phyloP scores from a whole-genome alignment of 1,284 basidiomycete genomes.

The Apiotrichum gracile region DNA sequence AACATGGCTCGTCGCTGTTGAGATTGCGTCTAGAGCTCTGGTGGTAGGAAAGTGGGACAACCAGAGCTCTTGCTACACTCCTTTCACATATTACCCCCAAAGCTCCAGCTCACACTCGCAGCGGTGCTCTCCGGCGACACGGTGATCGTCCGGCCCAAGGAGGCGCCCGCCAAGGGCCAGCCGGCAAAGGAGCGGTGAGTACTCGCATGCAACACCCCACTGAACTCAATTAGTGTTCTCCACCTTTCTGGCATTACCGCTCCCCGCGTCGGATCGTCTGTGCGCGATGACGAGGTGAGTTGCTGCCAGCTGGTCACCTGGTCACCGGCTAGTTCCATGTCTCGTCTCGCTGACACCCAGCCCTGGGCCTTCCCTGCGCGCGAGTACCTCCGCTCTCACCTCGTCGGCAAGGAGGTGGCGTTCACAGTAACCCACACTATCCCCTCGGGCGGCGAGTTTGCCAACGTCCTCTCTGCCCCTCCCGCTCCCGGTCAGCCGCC shows the following conservation, averaged over 20 bases:
- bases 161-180: conserved; percentile 70
- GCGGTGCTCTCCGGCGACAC: conserved; percentile 85
- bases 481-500: conserved; percentile 45
- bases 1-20: too few species aligned
- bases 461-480: conserved; percentile 42
- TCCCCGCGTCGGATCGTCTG: conserved; percentile 70
- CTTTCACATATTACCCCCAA: not conserved
- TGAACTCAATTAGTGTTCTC: conserved; percentile 56
- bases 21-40: too few species aligned
- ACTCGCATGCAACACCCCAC: not conserved
- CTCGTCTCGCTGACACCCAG: too few species aligned
- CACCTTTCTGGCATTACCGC: conserved; percentile 78
- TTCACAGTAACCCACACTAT: conserved; percentile 44
- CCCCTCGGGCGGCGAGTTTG: conserved; percentile 42
- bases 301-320: not conserved
- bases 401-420: conserved; percentile 75
- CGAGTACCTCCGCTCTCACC: conserved; percentile 77
- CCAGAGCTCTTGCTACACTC: not conserved
- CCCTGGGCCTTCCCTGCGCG: conserved; percentile 87
- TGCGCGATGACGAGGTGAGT: conserved; percentile 77
- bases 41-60: not conserved
- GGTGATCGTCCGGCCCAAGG: conserved; percentile 65
- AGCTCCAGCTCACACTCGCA: conserved; percentile 38
- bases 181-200: conserved; percentile 76
- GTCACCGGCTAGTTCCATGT: too few species aligned